These are phyloP conservation scores for Russula abietina DNA, from an alignment of 768 basidiomycete genomes.

Conservation along the genomic window DNA sequence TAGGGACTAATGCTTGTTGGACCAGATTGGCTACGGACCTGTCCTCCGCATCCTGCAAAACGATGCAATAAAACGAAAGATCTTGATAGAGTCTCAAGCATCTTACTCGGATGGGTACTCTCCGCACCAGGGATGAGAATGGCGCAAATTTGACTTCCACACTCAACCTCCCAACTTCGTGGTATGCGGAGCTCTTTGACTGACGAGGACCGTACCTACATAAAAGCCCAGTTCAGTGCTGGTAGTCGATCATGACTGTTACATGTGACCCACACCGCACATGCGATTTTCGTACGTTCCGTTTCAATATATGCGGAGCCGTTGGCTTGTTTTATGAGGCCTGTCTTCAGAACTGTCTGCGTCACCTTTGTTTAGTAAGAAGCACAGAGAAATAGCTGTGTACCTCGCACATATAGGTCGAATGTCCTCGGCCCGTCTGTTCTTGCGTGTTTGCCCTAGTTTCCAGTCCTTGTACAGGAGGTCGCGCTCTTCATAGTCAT, in stretches of 20 bases:
- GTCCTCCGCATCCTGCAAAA: constrained; percentile 85
- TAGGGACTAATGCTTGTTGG: constrained; percentile 76
- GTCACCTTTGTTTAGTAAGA: constrained; percentile 8
- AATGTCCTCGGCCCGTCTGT: constrained; percentile 56
- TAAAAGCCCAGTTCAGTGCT: neutral
- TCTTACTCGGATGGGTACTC: constrained; percentile 81
- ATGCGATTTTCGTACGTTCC: constrained; percentile 86
- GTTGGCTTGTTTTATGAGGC: constrained; percentile 87
- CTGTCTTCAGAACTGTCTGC: constrained; percentile 73
- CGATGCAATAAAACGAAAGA: constrained; percentile 3
- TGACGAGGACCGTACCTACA: constrained; percentile 79
- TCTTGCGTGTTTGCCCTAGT: constrained; percentile 39
- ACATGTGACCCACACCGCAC: constrained; percentile 64
- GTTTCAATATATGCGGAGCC: constrained; percentile 97
- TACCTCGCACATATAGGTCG: constrained; percentile 75
- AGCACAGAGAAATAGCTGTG: neutral
- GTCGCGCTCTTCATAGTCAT: constrained; percentile 30
- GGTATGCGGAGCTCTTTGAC: constrained; percentile 73
- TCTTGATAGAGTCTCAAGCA: constrained; percentile 11
- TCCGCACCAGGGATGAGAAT: constrained; percentile 73
- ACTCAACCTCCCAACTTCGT: constrained; percentile 81
- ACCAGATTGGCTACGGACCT: constrained; percentile 76
- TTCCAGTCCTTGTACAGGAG: constrained; percentile 30
- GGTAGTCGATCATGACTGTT: constrained; percentile 30
- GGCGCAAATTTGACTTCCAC: constrained; percentile 97